Evolutionary conservation across 2,329 filamentous ascomycete genomes (phyloP), one percentile per base, ranked within the genome.

Genomic region (Diaporthe helianthi): DNA sequence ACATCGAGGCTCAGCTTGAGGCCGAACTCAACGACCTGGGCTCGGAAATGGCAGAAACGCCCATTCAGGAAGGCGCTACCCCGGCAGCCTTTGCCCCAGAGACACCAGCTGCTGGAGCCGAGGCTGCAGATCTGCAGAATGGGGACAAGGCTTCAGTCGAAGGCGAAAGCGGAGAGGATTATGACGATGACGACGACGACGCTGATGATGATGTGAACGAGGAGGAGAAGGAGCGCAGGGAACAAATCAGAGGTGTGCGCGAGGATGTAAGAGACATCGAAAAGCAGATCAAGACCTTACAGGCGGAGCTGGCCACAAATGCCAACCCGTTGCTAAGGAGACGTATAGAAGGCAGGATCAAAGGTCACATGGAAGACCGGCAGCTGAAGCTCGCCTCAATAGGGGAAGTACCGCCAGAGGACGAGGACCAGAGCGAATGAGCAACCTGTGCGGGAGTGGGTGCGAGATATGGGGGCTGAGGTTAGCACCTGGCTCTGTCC

Each of bases 151-250:
- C 77, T 8, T 78, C 74, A 2, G 75, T 71, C 12, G 80, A 83
- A 12, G 83, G 82, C 1, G 82, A 81, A 10, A 71, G 70, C 33
- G 79, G 81, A 4, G 82, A 83, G 24, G 82, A 82, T 10, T 84
- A 85, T 15, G 83, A 85, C 31, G 83, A 84, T 7, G 85, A 86
- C 2, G 84, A 84, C 6, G 84, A 85, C 15, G 85, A 86, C 12
- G 84, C 85, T 49, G 84, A 85, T 41, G 84, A 86, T 3, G 85
- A 86, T 52, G 79, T 85, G 17, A 86, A 88, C 67, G 85, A 86
- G 31, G 86, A 88, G 61, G 80, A 85, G 70, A 81, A 83, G 51
- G 83, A 83, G 4, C 79, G 81, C 66, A 79, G 80, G 24, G 84
- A 86, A 55, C 83, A 87, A 71, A 80, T 84, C 71, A 83, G 86